Evolutionary conservation across 495 filamentous ascomycete species (phyloP), one percentile per base, ranked within the genome.

Genomic region (Glutinoglossum americanum): DNA sequence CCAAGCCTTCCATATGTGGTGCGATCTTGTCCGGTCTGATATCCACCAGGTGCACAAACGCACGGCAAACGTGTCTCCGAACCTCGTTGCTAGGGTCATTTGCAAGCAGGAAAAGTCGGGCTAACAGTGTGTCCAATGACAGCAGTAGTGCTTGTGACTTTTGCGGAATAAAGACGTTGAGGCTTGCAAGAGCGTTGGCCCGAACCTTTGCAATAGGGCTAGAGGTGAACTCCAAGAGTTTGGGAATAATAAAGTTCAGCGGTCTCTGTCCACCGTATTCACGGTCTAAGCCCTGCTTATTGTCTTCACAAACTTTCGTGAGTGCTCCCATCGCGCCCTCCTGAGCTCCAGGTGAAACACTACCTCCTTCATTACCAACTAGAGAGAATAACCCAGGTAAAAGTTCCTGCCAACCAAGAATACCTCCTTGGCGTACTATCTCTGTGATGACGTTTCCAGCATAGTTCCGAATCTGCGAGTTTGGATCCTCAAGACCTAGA

Each of bases 401-500:
- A 32, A 95, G 71, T 68, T 95, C 84, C 5, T 90, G 89, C 92
- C 92, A 99, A 57, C 80, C 83, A 66, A 89, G 73, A 54, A 99
- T 73, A 7, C 89, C 89, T 33, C 88, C 90, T 60, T 81, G 80
- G 59, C 78, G 78, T 56, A 97, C 81, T 64, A 96, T 72, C 70
- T 96, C 90, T n/a, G 93, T 96, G 63, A 95, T 87, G 64, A 96
- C 87, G 65, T 83, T 96, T 59, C 93, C 93, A 39, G 87, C 84
- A 69, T 83, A 85, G 64, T 78, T 87, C 63, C 92, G 83, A 60
- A 97, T 89, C 68, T 90, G 86, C 15, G 73, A 65, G 64, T 85
- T 84, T 58, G 76, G 71, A 69, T 99, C 92, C 67, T 87, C 83
- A 57, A 99, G 76, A 9, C 84, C 82, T 41, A 84, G 58, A 47